These are phyloP conservation scores for Tulasnella sp. DNA, from an alignment of 768 basidiomycete species.

Conservation along the genomic window DNA sequence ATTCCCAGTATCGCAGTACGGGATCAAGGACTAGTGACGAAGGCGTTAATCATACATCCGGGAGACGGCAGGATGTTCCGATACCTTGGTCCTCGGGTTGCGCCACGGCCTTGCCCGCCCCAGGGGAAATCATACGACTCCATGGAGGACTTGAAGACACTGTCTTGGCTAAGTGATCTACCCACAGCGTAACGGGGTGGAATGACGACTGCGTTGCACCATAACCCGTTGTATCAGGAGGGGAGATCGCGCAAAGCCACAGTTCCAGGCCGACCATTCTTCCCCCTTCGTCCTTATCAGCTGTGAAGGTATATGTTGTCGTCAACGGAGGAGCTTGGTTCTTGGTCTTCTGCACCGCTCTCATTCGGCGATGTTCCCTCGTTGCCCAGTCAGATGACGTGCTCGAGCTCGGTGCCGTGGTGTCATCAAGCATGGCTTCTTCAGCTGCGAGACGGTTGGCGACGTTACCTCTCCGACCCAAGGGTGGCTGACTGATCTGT, in stretches of 20 bases:
- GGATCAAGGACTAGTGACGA: slow-evolving; percentile 59
- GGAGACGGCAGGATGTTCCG: background rate
- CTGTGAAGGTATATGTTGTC: no score
- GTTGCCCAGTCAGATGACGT: no score
- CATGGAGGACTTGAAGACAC: slow-evolving; percentile 5
- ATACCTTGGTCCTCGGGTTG: no score
- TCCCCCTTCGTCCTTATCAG: background rate
- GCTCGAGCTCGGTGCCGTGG: background rate
- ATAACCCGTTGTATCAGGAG: background rate
- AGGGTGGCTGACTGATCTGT: background rate
- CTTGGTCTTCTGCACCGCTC: no score
- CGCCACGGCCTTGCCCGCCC: no score
- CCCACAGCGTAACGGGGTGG: slow-evolving; percentile 2
- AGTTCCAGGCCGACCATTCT: slow-evolving; percentile 2
- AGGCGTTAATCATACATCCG: background rate
- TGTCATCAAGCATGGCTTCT: background rate
- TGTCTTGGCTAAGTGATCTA: slow-evolving; percentile 5
- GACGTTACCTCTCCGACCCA: background rate
- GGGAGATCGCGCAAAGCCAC: background rate
- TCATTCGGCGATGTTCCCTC: no score
- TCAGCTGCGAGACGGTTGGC: background rate
- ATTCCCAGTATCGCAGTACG: slow-evolving; percentile 73
- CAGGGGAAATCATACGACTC: no score
- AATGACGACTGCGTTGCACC: no score
- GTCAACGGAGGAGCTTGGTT: no score